These are phyloP conservation scores for Xanthoconium separans DNA, from an alignment of 1,284 basidiomycete species.

Conservation along the genomic window DNA sequence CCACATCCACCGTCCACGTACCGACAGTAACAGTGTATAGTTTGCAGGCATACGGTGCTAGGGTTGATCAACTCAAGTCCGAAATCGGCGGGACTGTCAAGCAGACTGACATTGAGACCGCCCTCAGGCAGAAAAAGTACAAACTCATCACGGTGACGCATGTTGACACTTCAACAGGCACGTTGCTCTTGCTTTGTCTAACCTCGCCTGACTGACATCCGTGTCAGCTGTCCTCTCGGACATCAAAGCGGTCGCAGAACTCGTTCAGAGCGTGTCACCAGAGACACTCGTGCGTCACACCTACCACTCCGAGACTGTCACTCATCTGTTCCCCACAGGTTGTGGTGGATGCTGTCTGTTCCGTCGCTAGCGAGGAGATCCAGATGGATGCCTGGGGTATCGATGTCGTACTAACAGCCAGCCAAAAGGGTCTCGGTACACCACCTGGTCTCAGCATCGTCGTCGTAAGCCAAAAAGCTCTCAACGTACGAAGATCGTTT, in stretches of 20 bases:
- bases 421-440: slow-evolving; percentile 93
- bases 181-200: background rate
- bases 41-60: slow-evolving; percentile 85
- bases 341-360: slow-evolving; percentile 91
- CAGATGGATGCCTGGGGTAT: slow-evolving; percentile 92
- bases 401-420: slow-evolving; percentile 88
- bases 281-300: slow-evolving; percentile 66
- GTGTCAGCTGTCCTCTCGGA: slow-evolving; percentile 78
- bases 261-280: slow-evolving; percentile 80
- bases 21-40: slow-evolving; percentile 38
- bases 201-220: background rate
- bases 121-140: slow-evolving; percentile 81
- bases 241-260: slow-evolving; percentile 74
- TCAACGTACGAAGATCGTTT: slow-evolving; percentile 50
- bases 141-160: slow-evolving; percentile 94
- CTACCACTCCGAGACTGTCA: background rate
- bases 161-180: slow-evolving; percentile 89
- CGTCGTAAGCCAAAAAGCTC: slow-evolving; percentile 78
- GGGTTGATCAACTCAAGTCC: slow-evolving; percentile 85
- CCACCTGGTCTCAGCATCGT: slow-evolving; percentile 94
- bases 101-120: slow-evolving; percentile 64
- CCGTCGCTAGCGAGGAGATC: slow-evolving; percentile 96
- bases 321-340: slow-evolving; percentile 43
- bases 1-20: background rate
- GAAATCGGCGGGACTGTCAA: slow-evolving; percentile 79